Percentiles rank a stretch among this genome's conserved stretches.
These are phyloP conservation scores for Microcos paniculata DNA, from an alignment of 345 rosid genomes.

Conservation along the genomic window DNA sequence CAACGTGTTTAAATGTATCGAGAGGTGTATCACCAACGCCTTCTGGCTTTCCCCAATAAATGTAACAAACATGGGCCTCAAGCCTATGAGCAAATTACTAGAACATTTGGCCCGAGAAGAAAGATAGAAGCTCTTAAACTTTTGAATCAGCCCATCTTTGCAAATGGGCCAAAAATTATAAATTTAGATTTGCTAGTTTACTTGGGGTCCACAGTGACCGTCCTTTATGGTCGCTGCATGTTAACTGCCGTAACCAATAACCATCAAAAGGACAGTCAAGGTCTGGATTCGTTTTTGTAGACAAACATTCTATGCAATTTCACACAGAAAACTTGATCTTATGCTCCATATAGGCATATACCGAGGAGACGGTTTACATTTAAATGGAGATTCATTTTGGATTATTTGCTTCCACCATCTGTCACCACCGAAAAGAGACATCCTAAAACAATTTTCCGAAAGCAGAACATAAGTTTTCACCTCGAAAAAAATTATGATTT, in stretches of 20 bases:
- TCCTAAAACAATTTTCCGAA: neutral
- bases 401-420: neutral
- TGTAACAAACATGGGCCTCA: neutral
- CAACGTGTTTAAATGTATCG: neutral
- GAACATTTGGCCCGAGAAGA: neutral
- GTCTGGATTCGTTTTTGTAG: too few relatives aligned
- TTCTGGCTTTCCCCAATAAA: neutral
- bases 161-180: neutral
- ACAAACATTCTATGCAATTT: too few relatives aligned
- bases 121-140: too few relatives aligned
- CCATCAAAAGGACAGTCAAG: too few relatives aligned
- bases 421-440: neutral
- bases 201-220: too few relatives aligned
- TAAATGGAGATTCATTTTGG: neutral
- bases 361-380: neutral
- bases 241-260: too few relatives aligned
- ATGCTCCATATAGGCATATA: too few relatives aligned
- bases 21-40: neutral
- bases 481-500: neutral
- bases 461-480: neutral
- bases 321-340: neutral
- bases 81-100: neutral
- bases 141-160: neutral
- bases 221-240: too few relatives aligned
- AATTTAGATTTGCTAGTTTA: too few relatives aligned